A percentile compares a stretch with the other conserved stretches of the same genome.
Conservation (phyloP, 805 yeast species). For the Monosporozyma unispora region DNA sequence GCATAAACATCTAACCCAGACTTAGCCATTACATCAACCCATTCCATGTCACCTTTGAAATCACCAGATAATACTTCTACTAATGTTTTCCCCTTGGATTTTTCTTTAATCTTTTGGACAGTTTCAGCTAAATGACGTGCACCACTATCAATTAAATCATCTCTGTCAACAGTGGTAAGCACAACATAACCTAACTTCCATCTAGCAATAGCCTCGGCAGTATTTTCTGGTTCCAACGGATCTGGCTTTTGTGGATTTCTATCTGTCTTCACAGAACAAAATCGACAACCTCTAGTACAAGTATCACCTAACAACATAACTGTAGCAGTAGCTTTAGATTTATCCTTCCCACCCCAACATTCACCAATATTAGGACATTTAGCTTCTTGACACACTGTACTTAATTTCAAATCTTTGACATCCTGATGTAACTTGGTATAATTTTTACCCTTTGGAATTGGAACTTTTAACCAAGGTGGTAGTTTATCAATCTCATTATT, state of each 20-base stretch:
- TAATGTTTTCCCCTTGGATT: conserved; percentile 72
- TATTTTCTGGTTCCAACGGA: conserved; percentile 94
- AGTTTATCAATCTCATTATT: conserved; percentile 55
- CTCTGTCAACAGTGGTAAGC: conserved; percentile 94
- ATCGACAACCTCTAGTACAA: conserved; percentile 98
- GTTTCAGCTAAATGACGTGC: conserved; percentile 85
- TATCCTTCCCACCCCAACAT: conserved; percentile 95
- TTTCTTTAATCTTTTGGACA: conserved; percentile 69
- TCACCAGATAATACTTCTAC: conserved; percentile 95
- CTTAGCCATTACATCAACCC: conserved; percentile 69
- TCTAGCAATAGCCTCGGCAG: conserved; percentile 92
- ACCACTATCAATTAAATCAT: conserved; percentile 90
- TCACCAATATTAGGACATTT: conserved; percentile 99
- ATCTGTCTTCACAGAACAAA: conserved; percentile 92
- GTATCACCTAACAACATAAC: conserved; percentile 98
- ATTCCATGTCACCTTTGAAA: conserved; percentile 79
- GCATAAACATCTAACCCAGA: conserved; percentile 95
- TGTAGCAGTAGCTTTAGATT: conserved; percentile 76
- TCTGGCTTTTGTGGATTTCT: conserved; percentile 83
- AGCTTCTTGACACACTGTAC: conserved; percentile 98
- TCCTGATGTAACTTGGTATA: conserved; percentile 76
- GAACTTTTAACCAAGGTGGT: conserved; percentile 91
- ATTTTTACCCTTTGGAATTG: conserved; percentile 90
- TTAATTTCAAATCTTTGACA: conserved; percentile 75
- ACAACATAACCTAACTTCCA: conserved; percentile 99